Evolutionary conservation across 768 basidiomycete genomes (phyloP).

Genomic region (Amylocystis lapponica): DNA sequence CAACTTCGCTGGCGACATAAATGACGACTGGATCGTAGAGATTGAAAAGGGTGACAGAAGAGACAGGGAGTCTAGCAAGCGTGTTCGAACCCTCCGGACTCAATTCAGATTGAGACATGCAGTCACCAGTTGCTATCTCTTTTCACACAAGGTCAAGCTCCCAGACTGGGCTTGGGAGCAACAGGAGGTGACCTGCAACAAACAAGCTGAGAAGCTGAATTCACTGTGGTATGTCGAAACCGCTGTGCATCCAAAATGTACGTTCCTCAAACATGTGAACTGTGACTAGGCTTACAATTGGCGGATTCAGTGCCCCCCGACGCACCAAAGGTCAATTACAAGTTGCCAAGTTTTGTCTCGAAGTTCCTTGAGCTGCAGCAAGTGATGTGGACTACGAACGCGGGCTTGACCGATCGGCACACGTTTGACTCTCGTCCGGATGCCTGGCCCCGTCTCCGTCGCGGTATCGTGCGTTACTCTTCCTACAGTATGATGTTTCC

Average conservation of each 20-base stretch:
- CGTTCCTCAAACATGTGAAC: constrained; percentile 24
- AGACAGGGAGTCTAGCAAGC: constrained; percentile 61
- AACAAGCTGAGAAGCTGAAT: constrained; percentile 86
- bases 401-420: constrained; percentile 91
- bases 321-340: constrained; percentile 85
- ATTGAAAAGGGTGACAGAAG: constrained; percentile 63
- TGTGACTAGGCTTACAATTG: neutral
- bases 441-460: constrained; percentile 83
- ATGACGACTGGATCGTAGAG: constrained; percentile 91
- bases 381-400: constrained; percentile 98
- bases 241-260: constrained; percentile 64
- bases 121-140: constrained; percentile 91
- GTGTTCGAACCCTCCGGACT: constrained; percentile 75
- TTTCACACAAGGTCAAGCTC: constrained; percentile 96
- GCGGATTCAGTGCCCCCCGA: constrained; percentile 52
- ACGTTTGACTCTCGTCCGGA: constrained; percentile 92
- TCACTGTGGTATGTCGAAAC: constrained; percentile 96
- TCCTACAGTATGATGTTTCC: neutral
- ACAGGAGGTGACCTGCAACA: constrained; percentile 99
- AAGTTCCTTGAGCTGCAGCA: constrained; percentile 91
- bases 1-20: constrained; percentile 81
- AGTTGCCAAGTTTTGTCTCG: constrained; percentile 77
- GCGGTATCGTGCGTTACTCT: constrained; percentile 77
- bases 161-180: constrained; percentile 98
- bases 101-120: constrained; percentile 79